A percentile compares a stretch with the other conserved stretches of the same genome.
These are phyloP conservation scores for Rhizophora mangle DNA, from an alignment of 345 rosid genomes.

Conservation along the genomic window DNA sequence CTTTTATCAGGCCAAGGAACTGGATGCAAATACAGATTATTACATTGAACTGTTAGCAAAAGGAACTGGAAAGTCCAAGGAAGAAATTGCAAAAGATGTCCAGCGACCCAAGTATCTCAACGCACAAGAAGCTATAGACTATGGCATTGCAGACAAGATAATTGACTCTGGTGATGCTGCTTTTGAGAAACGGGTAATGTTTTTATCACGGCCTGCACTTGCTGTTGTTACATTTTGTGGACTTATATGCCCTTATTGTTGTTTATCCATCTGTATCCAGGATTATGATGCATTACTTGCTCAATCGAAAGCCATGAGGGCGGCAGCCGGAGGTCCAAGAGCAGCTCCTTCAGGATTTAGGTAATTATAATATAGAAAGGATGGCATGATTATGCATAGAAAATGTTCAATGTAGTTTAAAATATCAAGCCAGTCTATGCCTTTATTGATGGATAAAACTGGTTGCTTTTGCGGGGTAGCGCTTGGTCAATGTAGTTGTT, in stretches of 20 bases:
- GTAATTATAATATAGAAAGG: constrained; percentile 27
- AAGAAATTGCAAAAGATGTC: constrained; percentile 67
- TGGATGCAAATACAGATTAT: constrained; percentile 62
- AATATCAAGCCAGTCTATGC: not conserved
- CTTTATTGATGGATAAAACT: not conserved
- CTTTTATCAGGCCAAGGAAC: constrained; percentile 65
- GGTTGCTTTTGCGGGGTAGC: not conserved
- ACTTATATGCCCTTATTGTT: constrained; percentile 8
- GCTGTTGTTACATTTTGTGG: constrained; percentile 10
- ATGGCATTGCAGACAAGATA: constrained; percentile 85
- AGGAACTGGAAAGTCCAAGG: constrained; percentile 74
- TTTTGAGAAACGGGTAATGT: constrained; percentile 58
- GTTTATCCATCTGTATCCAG: constrained; percentile 30
- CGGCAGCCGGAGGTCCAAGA: constrained; percentile 52
- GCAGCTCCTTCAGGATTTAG: constrained; percentile 57
- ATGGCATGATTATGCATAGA: not conserved
- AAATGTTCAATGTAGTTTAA: too few species aligned
- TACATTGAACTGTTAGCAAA: constrained; percentile 68
- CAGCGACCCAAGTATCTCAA: constrained; percentile 65
- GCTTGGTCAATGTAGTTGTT: not conserved
- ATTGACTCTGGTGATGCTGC: constrained; percentile 51
- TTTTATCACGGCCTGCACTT: not conserved
- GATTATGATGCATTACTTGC: constrained; percentile 67
- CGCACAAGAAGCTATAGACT: constrained; percentile 72
- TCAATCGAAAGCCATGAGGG: constrained; percentile 58